Evolutionary conservation across 768 basidiomycete genomes (phyloP).

Genomic region (Amanita phalloides): DNA sequence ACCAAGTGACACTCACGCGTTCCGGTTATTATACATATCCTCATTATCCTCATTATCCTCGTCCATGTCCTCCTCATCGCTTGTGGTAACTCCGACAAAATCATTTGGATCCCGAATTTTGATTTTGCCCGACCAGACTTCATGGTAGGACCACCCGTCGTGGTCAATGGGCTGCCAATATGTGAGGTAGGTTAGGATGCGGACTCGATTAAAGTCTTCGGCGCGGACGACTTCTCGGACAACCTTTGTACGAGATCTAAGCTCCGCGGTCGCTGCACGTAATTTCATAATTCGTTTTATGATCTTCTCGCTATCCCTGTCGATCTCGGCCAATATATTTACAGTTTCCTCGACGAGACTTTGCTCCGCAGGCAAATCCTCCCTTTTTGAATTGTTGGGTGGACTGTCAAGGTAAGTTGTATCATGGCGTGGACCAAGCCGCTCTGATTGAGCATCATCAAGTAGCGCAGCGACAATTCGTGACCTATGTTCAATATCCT

Average conservation of each 20-base stretch:
- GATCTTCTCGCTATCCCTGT: constrained; percentile 5
- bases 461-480: background rate
- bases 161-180: constrained; percentile 7
- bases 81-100: constrained; percentile 8
- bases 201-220: constrained; percentile 10
- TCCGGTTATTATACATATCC: background rate
- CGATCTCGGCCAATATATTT: constrained; percentile 9
- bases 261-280: constrained; percentile 2
- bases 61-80: constrained; percentile 8
- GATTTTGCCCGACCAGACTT: constrained; percentile 11
- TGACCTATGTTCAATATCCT: background rate
- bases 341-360: constrained; percentile 9
- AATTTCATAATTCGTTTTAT: constrained; percentile 5
- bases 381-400: constrained; percentile 3
- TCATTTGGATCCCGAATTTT: constrained; percentile 4
- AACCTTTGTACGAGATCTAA: constrained; percentile 6
- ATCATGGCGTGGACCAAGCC: background rate
- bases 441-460: background rate
- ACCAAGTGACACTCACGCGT: background rate
- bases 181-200: constrained; percentile 9
- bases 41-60: background rate
- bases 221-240: constrained; percentile 7
- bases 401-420: constrained; percentile 11
- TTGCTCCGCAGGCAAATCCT: constrained; percentile 9
- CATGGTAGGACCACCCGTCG: constrained; percentile 10